Evolutionary conservation across 2,329 filamentous ascomycete species (phyloP).

Genomic region (Colletotrichum theobromicola): DNA sequence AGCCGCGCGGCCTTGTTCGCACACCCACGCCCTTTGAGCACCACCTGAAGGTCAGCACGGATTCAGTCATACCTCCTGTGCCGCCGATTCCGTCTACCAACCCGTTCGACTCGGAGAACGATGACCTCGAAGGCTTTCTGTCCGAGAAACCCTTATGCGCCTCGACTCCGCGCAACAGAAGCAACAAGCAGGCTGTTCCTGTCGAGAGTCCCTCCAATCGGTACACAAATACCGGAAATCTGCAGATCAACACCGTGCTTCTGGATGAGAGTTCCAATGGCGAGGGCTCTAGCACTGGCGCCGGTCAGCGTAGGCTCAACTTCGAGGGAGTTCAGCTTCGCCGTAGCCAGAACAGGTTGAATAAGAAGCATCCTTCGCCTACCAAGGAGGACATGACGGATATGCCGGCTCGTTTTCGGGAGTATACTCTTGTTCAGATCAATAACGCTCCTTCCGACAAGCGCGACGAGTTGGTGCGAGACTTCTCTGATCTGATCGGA

Average conservation of each 20-base stretch:
- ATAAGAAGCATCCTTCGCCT: constrained; percentile 51
- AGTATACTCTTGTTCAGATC: constrained; percentile 1
- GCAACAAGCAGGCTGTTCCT: background rate
- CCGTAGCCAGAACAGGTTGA: background rate
- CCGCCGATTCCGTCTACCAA: constrained; percentile 6
- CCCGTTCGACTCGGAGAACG: constrained; percentile 41
- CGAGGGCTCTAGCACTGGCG: background rate
- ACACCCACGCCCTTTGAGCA: constrained; percentile 28
- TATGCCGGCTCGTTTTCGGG: constrained; percentile 39
- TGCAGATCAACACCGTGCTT: background rate
- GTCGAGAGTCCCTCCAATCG: background rate
- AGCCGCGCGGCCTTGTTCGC: constrained; percentile 17
- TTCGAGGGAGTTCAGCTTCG: background rate
- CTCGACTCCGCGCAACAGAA: constrained; percentile 39
- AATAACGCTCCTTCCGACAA: constrained; percentile 2
- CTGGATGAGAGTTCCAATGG: background rate
- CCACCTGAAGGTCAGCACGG: constrained; percentile 11
- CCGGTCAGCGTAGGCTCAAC: background rate
- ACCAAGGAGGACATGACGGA: constrained; percentile 45
- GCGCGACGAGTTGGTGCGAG: background rate
- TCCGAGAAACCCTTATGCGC: constrained; percentile 37
- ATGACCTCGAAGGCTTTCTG: constrained; percentile 43
- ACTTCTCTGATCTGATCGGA: background rate
- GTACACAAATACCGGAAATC: background rate
- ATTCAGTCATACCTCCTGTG: background rate